Percentiles rank a stretch among this genome's conserved stretches.
These are phyloP conservation scores for Syzygium oleosum DNA, from an alignment of 345 rosid genomes.

Conservation along the genomic window DNA sequence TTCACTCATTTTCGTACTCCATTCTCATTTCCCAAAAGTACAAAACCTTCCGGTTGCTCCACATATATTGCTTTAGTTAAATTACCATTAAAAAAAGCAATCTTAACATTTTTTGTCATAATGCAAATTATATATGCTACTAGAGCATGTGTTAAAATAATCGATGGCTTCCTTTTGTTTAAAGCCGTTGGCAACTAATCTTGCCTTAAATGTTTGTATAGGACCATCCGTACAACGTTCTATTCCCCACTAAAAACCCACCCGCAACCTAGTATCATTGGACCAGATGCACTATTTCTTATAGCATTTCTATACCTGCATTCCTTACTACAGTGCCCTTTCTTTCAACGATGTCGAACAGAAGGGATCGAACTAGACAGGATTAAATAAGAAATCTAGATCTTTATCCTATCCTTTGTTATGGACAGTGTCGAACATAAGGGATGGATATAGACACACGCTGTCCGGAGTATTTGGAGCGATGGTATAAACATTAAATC, in stretches of 20 bases:
- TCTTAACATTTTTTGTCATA: neutral
- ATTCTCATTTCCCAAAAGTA: neutral
- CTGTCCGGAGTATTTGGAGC: neutral
- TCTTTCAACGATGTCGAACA: neutral
- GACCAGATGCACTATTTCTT: too few relatives aligned
- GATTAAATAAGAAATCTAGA: neutral
- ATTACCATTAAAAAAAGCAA: fast-evolving
- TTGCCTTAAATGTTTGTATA: neutral
- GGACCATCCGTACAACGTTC: neutral
- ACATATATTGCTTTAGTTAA: fast-evolving
- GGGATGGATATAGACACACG: neutral
- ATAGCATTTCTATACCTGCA: neutral
- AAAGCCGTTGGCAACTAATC: neutral
- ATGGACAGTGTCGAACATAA: neutral
- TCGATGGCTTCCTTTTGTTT: neutral
- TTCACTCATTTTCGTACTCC: neutral
- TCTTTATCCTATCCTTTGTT: neutral
- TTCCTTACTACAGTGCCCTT: neutral
- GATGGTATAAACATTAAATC: neutral
- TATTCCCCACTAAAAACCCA: neutral
- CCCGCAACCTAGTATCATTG: neutral
- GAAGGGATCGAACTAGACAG: too few relatives aligned
- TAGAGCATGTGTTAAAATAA: neutral
- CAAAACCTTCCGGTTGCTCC: neutral
- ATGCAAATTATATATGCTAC: neutral